phyloP scores from a whole-genome alignment of 192 early-diverging fungal genomes.

The Radiomyces spectabilis region DNA sequence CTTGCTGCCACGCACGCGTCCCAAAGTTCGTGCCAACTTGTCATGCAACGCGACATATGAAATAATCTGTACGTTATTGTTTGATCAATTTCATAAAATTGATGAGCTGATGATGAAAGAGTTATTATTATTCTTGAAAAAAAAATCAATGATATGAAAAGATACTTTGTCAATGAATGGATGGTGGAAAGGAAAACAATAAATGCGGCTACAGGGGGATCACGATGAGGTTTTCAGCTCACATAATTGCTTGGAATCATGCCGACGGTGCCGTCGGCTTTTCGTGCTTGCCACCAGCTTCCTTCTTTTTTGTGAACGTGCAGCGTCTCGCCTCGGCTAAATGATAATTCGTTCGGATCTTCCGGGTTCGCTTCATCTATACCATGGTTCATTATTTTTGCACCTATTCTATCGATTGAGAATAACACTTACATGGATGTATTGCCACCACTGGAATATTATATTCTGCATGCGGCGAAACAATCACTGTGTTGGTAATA shows the following conservation, averaged over 20 bases:
- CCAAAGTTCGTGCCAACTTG: no score
- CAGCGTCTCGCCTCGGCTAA: constrained; percentile 82
- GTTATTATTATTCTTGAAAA: not conserved
- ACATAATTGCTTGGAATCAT: constrained; percentile 89
- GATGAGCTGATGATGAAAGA: not conserved
- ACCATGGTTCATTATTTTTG: not conserved
- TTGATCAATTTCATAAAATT: not conserved
- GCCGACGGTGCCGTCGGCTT: constrained; percentile 70
- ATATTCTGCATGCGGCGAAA: constrained; percentile 39
- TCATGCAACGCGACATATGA: no score
- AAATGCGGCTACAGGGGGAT: not conserved
- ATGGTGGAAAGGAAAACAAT: no score
- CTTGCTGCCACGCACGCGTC: no score
- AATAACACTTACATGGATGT: constrained; percentile 41
- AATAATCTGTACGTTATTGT: not conserved
- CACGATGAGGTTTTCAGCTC: not conserved
- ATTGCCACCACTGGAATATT: constrained; percentile 52
- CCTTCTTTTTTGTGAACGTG: constrained; percentile 86
- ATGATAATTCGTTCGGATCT: constrained; percentile 89
- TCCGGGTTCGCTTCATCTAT: constrained; percentile 78
- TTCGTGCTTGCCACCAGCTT: constrained; percentile 95
- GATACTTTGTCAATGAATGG: no score
- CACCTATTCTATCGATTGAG: no score
- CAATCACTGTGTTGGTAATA: constrained; percentile 29
- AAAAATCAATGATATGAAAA: no score